Evolutionary conservation across 2,329 filamentous ascomycete species (phyloP).

Genomic region (Diaporthe vaccinii): DNA sequence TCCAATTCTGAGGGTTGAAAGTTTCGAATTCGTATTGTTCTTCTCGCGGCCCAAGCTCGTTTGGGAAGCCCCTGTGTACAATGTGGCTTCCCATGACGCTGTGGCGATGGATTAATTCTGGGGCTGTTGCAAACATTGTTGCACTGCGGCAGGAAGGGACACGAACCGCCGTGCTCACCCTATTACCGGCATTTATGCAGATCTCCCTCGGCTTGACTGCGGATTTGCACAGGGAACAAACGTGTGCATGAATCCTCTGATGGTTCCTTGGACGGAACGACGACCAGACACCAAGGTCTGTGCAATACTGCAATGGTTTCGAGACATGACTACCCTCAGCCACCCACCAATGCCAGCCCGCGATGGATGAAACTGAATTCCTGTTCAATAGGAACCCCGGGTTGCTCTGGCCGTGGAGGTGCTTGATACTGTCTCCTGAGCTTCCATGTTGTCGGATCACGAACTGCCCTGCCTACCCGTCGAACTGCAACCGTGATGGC

Average conservation of each 20-base stretch:
- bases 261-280: conserved; percentile 3
- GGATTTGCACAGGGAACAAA: conserved; percentile 4
- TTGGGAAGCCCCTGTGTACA: not conserved
- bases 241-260: conserved; percentile 1
- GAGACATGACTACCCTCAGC: conserved; percentile 17
- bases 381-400: not conserved
- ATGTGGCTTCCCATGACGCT: conserved; percentile 1
- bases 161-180: not conserved
- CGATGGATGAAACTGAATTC: not conserved
- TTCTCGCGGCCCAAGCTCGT: conserved; percentile 21
- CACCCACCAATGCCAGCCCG: conserved; percentile 1
- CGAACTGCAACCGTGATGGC: not conserved
- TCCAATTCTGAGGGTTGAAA: conserved; percentile 1
- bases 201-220: conserved; percentile 10
- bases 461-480: not conserved
- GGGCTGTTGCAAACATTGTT: conserved; percentile 23
- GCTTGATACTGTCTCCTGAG: conserved; percentile 18
- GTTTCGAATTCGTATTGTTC: conserved; percentile 25
- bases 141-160: not conserved
- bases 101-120: conserved; percentile 11
- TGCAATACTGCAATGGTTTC: conserved; percentile 12
- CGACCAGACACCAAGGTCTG: conserved; percentile 18
- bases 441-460: conserved; percentile 13
- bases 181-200: not conserved
- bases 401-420: not conserved